Percentiles rank a stretch among this genome's conserved stretches.
These are phyloP conservation scores for Blastobotrys indianensis DNA, from an alignment of 1,139 yeast genomes.

Conservation along the genomic window DNA sequence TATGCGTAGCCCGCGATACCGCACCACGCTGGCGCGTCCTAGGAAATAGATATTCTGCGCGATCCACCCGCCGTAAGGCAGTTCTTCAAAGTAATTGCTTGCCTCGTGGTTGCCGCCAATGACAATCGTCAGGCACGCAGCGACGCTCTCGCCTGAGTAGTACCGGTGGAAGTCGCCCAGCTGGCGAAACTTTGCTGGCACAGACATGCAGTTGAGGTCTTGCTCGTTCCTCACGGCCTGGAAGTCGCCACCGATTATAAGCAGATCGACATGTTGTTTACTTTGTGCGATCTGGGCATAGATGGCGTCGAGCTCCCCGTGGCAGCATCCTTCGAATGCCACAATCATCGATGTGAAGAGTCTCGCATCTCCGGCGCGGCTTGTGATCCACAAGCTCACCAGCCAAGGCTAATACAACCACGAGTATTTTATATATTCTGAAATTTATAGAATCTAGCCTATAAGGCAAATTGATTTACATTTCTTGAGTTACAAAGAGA, in stretches of 20 bases:
- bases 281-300: conserved; percentile 39
- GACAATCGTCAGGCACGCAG: conserved; percentile 74
- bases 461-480: no score
- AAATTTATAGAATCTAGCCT: no score
- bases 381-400: no score
- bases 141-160: conserved; percentile 52
- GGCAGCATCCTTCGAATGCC: conserved; percentile 92
- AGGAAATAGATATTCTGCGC: conserved; percentile 86
- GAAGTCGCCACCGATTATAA: conserved; percentile 83
- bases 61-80: conserved; percentile 90
- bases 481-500: no score
- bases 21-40: conserved; percentile 71
- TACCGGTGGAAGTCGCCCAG: conserved; percentile 79
- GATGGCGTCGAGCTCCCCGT: conserved; percentile 67
- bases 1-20: conserved; percentile 68
- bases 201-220: conserved; percentile 64
- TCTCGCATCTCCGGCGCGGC: no score
- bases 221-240: conserved; percentile 60
- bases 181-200: conserved; percentile 44
- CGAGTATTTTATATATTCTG: no score
- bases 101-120: conserved; percentile 97
- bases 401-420: no score
- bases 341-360: conserved; percentile 28
- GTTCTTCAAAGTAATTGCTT: conserved; percentile 65
- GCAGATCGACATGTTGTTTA: conserved; percentile 44